Evolutionary conservation across 495 filamentous ascomycete species (phyloP).

Genomic region (Coniosporium apollinis): DNA sequence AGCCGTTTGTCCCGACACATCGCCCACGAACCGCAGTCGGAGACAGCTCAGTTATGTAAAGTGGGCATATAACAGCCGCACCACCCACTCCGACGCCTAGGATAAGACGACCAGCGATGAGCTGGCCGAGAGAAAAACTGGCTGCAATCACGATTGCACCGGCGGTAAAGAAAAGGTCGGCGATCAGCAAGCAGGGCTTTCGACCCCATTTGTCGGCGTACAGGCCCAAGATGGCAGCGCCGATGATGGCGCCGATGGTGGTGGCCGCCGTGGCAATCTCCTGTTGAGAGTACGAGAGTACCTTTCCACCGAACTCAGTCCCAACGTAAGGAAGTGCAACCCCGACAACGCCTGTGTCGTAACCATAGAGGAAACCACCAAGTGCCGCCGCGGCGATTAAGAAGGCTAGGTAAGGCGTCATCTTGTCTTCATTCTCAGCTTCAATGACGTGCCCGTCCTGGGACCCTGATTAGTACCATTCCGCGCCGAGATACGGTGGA

Average conservation of each 20-base stretch:
- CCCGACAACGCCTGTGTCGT: not conserved
- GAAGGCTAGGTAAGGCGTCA: not conserved
- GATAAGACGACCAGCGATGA: constrained; percentile 15
- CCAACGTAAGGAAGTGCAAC: not conserved
- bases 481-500: not conserved
- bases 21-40: constrained; percentile 17
- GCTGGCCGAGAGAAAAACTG: not conserved
- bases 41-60: constrained; percentile 18
- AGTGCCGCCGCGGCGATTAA: not conserved
- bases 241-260: not conserved
- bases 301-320: not conserved
- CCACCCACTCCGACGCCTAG: constrained; percentile 18
- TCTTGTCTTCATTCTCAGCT: not conserved
- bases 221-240: not conserved
- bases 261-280: not conserved
- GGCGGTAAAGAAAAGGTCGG: not conserved
- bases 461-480: not conserved
- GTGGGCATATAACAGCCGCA: constrained; percentile 14
- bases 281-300: not conserved
- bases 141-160: not conserved
- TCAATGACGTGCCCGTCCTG: not conserved
- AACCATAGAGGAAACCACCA: not conserved
- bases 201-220: not conserved
- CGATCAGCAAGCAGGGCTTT: not conserved
- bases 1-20: not conserved